Base-by-base conservation (phyloP, 176 grass and related monocot species). In the Cenchrus purpureus region DNA sequence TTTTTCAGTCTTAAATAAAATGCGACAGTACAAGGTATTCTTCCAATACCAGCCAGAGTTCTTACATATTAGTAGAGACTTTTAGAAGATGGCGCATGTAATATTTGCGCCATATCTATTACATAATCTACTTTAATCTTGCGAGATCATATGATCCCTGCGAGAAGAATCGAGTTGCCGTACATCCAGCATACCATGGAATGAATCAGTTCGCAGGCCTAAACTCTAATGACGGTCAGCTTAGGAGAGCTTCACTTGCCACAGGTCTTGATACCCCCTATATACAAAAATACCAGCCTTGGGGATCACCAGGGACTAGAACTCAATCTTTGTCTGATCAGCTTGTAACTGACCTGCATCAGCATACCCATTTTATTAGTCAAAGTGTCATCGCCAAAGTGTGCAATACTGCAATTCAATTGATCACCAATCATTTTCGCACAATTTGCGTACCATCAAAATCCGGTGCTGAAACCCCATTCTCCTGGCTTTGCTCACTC, bases 51-150 rank as follows among this genome's bases (percentile, higher is more conserved):
- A 55, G 17, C 84, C 76, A 59, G 49, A 4, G 57, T 14, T 80
- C 61, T 68, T 84, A 63, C 75, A 87, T 69, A 84, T 28, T 17
- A 66, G 71, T 68, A 70, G 50, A 44, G 55, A 25, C 22, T 12
- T 76, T 57, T 81, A 43, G 81, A 70, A 70, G 17, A 84, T 84
- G 89, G 85, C 64, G 85, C 77, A 80, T 87, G 69, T 76, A 91
- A 91, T 87, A 91, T 87, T 87, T 84, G 82, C 89, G 76, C 85
- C 89, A 91, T 87, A 70, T 91, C 84, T 76, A 84, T 54, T 76
- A 76, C 80, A 80, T 63, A 67, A 54, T 68, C 85, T 87, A 91
- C 68, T 80, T 65, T 34, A 74, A 54, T 54, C 8, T 75, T 74
- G 10, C 20, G 61, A 74, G 80, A 84, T 17, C 74, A 49, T 46